A percentile compares a stretch with the other conserved stretches of the same genome.
Evolutionary conservation across 2,329 filamentous ascomycete genomes (phyloP).

Genomic region (Stemphylium vesicarium): DNA sequence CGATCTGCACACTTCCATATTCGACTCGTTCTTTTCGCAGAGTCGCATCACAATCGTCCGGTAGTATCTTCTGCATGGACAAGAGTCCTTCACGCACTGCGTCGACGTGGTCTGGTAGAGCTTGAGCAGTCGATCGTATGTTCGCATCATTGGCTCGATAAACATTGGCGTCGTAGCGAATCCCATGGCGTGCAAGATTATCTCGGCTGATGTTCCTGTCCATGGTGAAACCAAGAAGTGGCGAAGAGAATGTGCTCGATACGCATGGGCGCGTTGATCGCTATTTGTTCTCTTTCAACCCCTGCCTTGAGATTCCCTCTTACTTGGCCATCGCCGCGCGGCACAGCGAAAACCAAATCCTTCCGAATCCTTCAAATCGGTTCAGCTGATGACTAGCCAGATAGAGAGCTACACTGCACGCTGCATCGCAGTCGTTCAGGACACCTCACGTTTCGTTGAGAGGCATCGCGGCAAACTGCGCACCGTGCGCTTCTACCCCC

Average conservation of each 20-base stretch:
- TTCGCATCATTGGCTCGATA: neutral
- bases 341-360: no score
- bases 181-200: neutral
- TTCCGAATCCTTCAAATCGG: no score
- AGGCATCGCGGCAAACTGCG: no score
- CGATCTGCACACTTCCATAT: neutral
- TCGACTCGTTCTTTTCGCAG: neutral
- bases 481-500: no score
- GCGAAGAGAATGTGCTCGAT: neutral
- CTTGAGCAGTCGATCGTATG: neutral
- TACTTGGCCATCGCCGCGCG: no score
- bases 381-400: no score
- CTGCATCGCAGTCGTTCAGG: no score
- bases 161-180: constrained; percentile 4
- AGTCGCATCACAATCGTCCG: neutral
- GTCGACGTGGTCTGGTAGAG: constrained; percentile 5
- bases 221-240: neutral
- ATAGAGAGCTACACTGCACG: no score
- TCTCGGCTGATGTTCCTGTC: neutral
- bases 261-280: neutral
- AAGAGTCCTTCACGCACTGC: constrained; percentile 13
- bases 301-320: no score
- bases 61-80: constrained; percentile 1
- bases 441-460: no score
- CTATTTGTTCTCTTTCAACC: neutral